Evolutionary conservation across 768 basidiomycete species (phyloP), one percentile per base, ranked within the genome.

Genomic region (Agrocybe praecox): DNA sequence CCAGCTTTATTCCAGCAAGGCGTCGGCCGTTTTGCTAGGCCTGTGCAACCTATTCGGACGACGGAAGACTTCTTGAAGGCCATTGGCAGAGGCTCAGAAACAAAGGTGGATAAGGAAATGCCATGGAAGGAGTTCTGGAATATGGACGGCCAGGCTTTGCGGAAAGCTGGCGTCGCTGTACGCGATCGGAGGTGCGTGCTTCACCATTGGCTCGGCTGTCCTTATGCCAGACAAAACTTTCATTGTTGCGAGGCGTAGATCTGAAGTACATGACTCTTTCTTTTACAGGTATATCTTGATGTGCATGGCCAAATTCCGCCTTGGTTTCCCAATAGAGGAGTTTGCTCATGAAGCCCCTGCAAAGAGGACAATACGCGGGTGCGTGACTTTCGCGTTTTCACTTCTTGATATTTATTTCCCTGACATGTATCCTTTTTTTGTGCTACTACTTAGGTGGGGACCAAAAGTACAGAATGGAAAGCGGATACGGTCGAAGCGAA

Each of bases 341-440:
- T 90, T 91, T 67, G 86, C 87, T 6, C 83, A 90, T 62, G 83
- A 85, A 51, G 69, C 80, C 11, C 81, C 68, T 62, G 82, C 88
- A n/a, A 89, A 84, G 72, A 94, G 91, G 76, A 89, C 81, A 60
- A 79, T 88, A 65, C 80, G 92, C 76, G 91, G 91, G 92, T 93
- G 60, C 65, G 87, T 77, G 36, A 14, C 51, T 17, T 40, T 43
- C 32, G 21, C 6, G 23, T 46, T 63, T 11, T 54, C 11, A 43
- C 22, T 54, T 52, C 49, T 24, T 23, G 19, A 8, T 43, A 15
- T 18, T 33, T 18, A 3, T 43, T 51, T 40, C 11, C 18, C 40
- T 44, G n/a, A 6, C 36, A 43, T n/a, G 19, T 14, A 33, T 8
- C 2, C 24, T 53, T n/a, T 44, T 34, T 12, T 23, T 44, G 23